These are phyloP conservation scores for Pogostemon cablin DNA, from an alignment of 257 asterid genomes.

Conservation along the genomic window DNA sequence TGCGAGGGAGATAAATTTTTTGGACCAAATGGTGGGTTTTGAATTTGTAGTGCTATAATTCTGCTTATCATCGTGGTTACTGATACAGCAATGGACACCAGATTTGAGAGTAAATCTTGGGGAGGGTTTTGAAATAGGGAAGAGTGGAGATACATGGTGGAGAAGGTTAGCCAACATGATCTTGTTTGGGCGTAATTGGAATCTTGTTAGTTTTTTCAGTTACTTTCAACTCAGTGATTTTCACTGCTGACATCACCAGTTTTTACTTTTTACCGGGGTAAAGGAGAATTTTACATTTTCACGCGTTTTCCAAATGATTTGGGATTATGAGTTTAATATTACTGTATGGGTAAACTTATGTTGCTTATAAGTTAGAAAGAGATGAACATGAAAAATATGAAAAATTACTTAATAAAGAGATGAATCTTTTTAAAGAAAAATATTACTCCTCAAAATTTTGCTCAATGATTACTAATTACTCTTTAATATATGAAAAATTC, in stretches of 20 bases:
- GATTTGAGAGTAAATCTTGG: conserved; percentile 27
- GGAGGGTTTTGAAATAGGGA: conserved; percentile 34
- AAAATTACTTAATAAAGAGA: too few relatives aligned
- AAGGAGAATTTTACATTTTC: too few relatives aligned
- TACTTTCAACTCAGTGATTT: conserved; percentile 12
- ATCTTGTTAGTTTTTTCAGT: conserved; percentile 25
- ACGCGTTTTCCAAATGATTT: too few relatives aligned
- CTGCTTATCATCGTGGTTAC: background rate
- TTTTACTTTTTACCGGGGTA: too few relatives aligned
- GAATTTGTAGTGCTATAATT: background rate
- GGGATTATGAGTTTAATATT: too few relatives aligned
- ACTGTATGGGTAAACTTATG: too few relatives aligned
- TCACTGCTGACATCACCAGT: background rate
- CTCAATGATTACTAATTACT: too few relatives aligned
- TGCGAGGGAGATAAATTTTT: conserved; percentile 58
- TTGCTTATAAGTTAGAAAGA: too few relatives aligned
- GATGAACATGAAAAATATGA: too few relatives aligned
- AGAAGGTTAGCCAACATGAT: conserved; percentile 35
- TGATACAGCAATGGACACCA: background rate
- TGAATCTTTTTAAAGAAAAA: too few relatives aligned
- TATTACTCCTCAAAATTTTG: too few relatives aligned
- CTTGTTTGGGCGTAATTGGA: conserved; percentile 17
- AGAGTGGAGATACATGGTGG: conserved; percentile 30
- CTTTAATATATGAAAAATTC: too few relatives aligned
- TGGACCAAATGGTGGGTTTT: conserved; percentile 37